Evolutionary conservation across 768 basidiomycete species (phyloP).

Genomic region (Daedalea quercina): DNA sequence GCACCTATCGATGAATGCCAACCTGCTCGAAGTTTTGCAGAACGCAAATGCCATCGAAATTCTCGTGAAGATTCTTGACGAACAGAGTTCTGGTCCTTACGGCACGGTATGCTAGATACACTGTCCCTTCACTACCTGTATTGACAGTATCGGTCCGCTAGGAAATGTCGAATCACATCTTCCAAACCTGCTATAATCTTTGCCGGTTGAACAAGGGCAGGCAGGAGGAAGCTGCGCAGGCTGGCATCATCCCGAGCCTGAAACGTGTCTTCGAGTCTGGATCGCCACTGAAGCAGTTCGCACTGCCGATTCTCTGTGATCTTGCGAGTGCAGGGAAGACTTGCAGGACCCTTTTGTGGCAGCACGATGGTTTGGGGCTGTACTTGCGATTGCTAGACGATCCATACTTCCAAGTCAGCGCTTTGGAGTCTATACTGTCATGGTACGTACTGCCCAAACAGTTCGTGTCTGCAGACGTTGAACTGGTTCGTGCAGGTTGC

Average conservation of each 20-base stretch:
- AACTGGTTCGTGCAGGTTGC: slow-evolving; percentile 53
- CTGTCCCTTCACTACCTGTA: too few relatives aligned
- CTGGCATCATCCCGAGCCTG: slow-evolving; percentile 88
- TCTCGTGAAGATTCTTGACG: slow-evolving; percentile 78
- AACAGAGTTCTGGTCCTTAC: slow-evolving; percentile 71
- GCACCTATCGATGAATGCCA: slow-evolving; percentile 91
- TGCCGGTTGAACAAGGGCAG: slow-evolving; percentile 90
- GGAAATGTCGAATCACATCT: slow-evolving; percentile 97
- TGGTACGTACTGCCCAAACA: slow-evolving; percentile 48
- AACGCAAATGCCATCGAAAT: slow-evolving; percentile 94
- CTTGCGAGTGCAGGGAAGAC: slow-evolving; percentile 93
- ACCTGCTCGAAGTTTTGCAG: slow-evolving; percentile 86
- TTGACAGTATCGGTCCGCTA: slow-evolving; percentile 23
- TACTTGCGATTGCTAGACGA: slow-evolving; percentile 76
- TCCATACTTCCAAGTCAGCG: slow-evolving; percentile 88
- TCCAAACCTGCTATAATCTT: slow-evolving; percentile 96
- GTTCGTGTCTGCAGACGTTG: background rate
- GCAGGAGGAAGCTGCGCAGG: slow-evolving; percentile 96
- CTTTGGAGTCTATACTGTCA: slow-evolving; percentile 82
- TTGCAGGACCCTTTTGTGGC: slow-evolving; percentile 85
- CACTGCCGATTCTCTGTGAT: slow-evolving; percentile 93
- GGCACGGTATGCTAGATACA: slow-evolving; percentile 54
- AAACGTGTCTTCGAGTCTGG: slow-evolving; percentile 83
- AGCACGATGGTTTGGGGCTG: slow-evolving; percentile 82
- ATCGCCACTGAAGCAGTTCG: slow-evolving; percentile 95